Percentiles rank a stretch among this genome's conserved stretches.
phyloP scores from a whole-genome alignment of 1,284 basidiomycete species.

The Schizophyllum amplum region DNA sequence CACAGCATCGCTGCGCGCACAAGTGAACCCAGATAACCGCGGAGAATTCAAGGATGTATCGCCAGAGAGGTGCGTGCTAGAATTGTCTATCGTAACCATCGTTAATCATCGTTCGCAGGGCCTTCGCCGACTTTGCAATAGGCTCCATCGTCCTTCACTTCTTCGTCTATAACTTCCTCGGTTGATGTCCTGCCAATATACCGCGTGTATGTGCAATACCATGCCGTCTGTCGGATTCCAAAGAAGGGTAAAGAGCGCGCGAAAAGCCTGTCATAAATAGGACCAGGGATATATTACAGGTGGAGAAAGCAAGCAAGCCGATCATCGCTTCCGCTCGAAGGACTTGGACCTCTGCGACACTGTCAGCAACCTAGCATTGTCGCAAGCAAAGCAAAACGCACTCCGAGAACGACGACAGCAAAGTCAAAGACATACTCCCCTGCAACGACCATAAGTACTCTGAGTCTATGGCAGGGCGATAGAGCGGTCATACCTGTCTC shows the following conservation, averaged over 20 bases:
- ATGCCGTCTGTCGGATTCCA: background rate
- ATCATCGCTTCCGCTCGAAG: conserved; percentile 44
- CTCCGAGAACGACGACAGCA: conserved; percentile 71
- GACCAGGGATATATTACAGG: conserved; percentile 4
- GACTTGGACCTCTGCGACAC: conserved; percentile 11
- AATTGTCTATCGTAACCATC: background rate
- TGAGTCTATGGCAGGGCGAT: conserved; percentile 4
- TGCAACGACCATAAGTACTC: conserved; percentile 15
- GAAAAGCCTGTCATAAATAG: conserved; percentile 1
- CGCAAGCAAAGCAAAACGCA: conserved; percentile 29
- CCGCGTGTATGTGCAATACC: background rate
- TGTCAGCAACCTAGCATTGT: background rate
- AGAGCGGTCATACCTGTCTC: conserved; percentile 52
- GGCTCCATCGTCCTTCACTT: conserved; percentile 95
- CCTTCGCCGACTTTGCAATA: conserved; percentile 93
- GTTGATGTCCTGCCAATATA: conserved; percentile 20
- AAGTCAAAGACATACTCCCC: conserved; percentile 81
- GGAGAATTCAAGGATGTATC: conserved; percentile 85
- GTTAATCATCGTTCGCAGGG: conserved; percentile 43
- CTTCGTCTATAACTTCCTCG: conserved; percentile 94
- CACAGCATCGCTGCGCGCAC: conserved; percentile 84
- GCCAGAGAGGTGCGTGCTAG: conserved; percentile 72
- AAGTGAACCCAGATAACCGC: conserved; percentile 84
- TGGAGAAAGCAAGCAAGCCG: conserved; percentile 3
- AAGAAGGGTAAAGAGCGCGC: background rate